Percentiles rank a stretch among this genome's conserved stretches.
phyloP scores from a whole-genome alignment of 768 basidiomycete species.

The Grammothele lineata region DNA sequence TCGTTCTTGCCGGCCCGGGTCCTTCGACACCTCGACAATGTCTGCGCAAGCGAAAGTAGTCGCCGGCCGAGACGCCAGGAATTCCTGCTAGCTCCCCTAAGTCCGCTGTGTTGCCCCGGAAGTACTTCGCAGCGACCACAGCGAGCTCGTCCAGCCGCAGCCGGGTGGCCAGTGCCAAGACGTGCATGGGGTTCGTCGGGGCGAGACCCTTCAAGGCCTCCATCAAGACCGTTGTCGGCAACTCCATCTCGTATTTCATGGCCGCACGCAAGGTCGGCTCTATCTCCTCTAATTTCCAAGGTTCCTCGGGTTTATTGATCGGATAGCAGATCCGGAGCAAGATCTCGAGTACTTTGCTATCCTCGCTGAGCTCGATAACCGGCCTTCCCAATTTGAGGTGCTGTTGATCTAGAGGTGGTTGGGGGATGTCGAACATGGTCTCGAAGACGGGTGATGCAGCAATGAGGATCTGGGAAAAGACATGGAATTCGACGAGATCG shows the following conservation, averaged over 20 bases:
- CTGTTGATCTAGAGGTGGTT: conserved; percentile 20
- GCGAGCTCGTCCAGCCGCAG: conserved; percentile 3
- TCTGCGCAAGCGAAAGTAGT: neutral
- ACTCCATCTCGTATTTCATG: conserved; percentile 16
- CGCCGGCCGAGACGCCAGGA: neutral
- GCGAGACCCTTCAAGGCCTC: neutral
- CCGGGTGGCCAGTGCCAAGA: conserved; percentile 5
- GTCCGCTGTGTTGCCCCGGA: neutral
- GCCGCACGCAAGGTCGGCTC: conserved; percentile 12
- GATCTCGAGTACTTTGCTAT: conserved; percentile 10
- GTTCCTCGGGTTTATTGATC: conserved; percentile 4
- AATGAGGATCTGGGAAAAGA: conserved; percentile 48
- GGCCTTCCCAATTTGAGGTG: neutral
- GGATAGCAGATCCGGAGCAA: conserved; percentile 20
- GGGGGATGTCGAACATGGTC: conserved; percentile 48
- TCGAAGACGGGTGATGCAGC: conserved; percentile 55
- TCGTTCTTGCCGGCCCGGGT: neutral
- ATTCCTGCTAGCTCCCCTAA: conserved; percentile 1
- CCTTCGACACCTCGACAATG: too few relatives aligned
- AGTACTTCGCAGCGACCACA: neutral
- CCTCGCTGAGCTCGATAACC: conserved; percentile 7
- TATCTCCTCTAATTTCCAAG: conserved; percentile 1
- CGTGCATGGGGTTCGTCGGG: neutral
- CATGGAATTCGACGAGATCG: conserved; percentile 45
- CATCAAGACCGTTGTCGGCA: conserved; percentile 1